Conservation (phyloP, 345 rosid genomes). For the Chamaenerion angustifolium region DNA sequence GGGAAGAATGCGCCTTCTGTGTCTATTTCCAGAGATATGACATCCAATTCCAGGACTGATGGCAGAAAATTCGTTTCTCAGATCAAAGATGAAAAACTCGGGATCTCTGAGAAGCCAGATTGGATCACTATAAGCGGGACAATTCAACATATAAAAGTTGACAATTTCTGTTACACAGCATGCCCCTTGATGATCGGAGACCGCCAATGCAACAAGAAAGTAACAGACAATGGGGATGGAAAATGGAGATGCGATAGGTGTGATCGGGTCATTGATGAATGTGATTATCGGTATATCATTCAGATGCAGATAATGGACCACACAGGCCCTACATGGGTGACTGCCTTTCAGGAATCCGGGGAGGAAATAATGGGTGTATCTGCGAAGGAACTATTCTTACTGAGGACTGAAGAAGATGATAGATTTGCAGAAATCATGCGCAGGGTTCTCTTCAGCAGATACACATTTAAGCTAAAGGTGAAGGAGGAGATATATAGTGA, state of each 20-base stretch:
- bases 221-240: constrained; percentile 83
- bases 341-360: constrained; percentile 80
- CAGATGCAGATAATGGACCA: constrained; percentile 90
- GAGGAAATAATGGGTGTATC: constrained; percentile 76
- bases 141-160: constrained; percentile 45
- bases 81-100: constrained; percentile 84
- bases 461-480: constrained; percentile 66
- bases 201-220: constrained; percentile 74
- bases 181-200: constrained; percentile 79
- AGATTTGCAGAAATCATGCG: constrained; percentile 51
- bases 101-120: constrained; percentile 90
- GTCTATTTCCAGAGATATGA: constrained; percentile 64
- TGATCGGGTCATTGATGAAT: constrained; percentile 53
- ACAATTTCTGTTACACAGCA: constrained; percentile 87
- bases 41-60: constrained; percentile 40
- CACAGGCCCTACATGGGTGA: constrained; percentile 77
- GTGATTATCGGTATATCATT: constrained; percentile 71
- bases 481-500: constrained; percentile 83
- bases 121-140: constrained; percentile 69
- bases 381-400: constrained; percentile 54
- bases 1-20: constrained; percentile 44
- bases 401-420: constrained; percentile 65
- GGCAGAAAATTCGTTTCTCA: constrained; percentile 53
- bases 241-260: constrained; percentile 86
- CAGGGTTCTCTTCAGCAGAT: constrained; percentile 48